phyloP scores from a whole-genome alignment of 441 rosid genomes.

The Gossypium trilobum region DNA sequence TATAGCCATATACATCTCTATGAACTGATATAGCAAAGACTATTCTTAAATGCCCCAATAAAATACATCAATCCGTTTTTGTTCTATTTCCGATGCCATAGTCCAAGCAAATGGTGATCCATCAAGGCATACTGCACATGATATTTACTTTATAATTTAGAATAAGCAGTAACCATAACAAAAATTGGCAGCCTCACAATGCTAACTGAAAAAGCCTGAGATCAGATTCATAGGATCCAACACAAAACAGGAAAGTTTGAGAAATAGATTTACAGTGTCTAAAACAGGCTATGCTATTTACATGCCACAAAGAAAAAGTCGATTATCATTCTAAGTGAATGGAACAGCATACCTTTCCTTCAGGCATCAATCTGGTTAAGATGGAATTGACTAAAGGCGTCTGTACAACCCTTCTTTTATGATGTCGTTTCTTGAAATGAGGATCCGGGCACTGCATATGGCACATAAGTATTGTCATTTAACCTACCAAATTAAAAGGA shows the following conservation, averaged over 20 bases:
- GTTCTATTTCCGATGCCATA: no score
- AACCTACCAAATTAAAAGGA: not conserved
- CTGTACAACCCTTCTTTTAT: slow-evolving; percentile 79
- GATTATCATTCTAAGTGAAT: not conserved
- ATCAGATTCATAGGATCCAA: not conserved
- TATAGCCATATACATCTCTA: not conserved
- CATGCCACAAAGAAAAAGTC: not conserved
- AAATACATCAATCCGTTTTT: no score
- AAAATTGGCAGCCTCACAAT: not conserved
- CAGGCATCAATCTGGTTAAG: slow-evolving; percentile 39
- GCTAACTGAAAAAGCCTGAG: not conserved
- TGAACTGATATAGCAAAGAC: no score
- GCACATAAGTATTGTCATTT: not conserved
- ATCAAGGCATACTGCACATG: not conserved
- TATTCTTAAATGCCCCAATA: no score
- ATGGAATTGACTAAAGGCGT: slow-evolving; percentile 63
- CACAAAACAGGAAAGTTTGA: not conserved
- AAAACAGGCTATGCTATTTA: not conserved
- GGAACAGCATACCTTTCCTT: slow-evolving; percentile 55
- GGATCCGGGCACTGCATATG: slow-evolving; percentile 82
- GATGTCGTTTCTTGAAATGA: slow-evolving; percentile 89
- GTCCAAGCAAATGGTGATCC: not conserved
- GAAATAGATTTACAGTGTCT: not conserved
- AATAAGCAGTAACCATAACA: not conserved
- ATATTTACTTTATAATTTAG: not conserved